Evolutionary conservation across 345 rosid species (phyloP), one percentile per base, ranked within the genome.

Genomic region (Streptanthus diversifolius): DNA sequence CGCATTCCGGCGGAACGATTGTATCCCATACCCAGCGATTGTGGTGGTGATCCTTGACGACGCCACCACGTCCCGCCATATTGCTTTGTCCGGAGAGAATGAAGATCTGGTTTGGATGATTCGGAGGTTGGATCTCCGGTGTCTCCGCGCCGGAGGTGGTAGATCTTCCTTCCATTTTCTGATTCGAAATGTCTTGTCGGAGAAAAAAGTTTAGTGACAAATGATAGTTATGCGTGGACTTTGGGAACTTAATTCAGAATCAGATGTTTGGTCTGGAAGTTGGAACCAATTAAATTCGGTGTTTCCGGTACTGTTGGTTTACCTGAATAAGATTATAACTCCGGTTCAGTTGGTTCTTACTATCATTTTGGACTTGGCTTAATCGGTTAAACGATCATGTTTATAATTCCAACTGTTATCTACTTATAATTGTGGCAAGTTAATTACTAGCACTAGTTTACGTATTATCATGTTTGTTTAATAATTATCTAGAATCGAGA

Each of bases 61-160:
- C 95, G 24, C 93, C 98, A 36, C 96, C 98, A 40, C 93, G 88
- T 55, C 97, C 96, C 8, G 88, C 85, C 96, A 89, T 91, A 87
- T 91, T 93, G 83, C 99, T 93, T 79, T 93, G 96, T 7, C 98
- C 96, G 41, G 96, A 85, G 71, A 93, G 85, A 52, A 93, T 80
- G 83, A 89, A 93, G 76, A 91, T 85, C 63, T 87, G 88, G 3
- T 81, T 73, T 17, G 77, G 71, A 2, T 75, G 86, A 4, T 82
- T 75, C 12, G 73, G 71, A 3, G 76, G 3, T 12, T 64, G 68
- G 39, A 40, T 66, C 76, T 59, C 72, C 2, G 17, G 12, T 41
- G 41, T 48, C 13, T 58, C 68, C 10, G 40, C 37, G 13, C 45
- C 67, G 47, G 66, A 49, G 63, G 7, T 12, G 3, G 39, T 49